Base-by-base conservation (phyloP, 352 stramenopile species). In the Paralagenidium karlingii region DNA sequence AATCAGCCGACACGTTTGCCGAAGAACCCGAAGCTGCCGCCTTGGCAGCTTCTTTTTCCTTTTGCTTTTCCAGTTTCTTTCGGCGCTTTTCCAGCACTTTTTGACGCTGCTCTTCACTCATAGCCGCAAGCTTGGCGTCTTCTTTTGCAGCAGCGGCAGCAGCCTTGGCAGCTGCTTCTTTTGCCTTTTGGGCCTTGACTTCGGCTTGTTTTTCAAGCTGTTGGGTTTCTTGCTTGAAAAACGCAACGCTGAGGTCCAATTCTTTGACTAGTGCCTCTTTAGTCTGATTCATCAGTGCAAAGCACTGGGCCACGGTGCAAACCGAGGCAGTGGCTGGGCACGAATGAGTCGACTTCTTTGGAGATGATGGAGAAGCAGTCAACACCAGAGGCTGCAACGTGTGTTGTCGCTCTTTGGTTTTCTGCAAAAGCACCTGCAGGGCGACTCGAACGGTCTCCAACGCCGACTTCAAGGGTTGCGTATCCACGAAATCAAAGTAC, bases 51-150 rank as follows among this genome's bases (percentile, higher is more conserved):
- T 88, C 71, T 50, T 87, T 91, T 37, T 81, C 75, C 55, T 86
- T 80, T 26, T 67, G 58, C 48, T 90, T 90, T 52, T 85, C 67
- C 11, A 82, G 47, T 59, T 90, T 91, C 53, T 89, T 84, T 52
- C 70, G 68, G 42, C 58, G 61, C 53, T 86, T 88, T 40, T 85
- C 77, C n/a, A 78, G 43, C 33, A 82, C 66, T 46, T 87, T 87
- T 29, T 58, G 51, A 24, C 67, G 75, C 42, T 91, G 75, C 8
- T 69, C 68, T 33, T 88, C 75, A 0, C 69, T 38, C 73, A 91
- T 87, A 8, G 57, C 62, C 7, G 73, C 69, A 12, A 91, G 60
- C 53, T 87, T 88, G 37, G 80, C 78, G 45, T 90, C 74, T 39
- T 90, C 77, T 39, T 90, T 90, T 9, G 74, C 67, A 22, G 64